These are phyloP conservation scores for Lichtheimia ornata DNA, from an alignment of 371 early-diverging fungal species.

Conservation along the genomic window DNA sequence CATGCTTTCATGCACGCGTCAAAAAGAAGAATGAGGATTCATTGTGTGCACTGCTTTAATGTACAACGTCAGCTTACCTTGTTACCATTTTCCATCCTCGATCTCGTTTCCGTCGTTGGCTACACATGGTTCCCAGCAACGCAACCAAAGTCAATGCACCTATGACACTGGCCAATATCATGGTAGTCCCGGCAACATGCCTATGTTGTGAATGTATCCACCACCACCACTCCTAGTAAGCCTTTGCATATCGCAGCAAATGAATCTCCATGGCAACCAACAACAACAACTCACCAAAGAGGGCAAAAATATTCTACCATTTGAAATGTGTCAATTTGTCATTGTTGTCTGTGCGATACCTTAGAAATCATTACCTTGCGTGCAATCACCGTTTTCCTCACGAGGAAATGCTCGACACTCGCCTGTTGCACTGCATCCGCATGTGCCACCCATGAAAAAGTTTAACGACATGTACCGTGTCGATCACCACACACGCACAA, in stretches of 20 bases:
- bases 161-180: conserved; percentile 29
- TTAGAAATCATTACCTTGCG: conserved; percentile 18
- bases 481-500: neutral
- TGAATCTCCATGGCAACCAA: neutral
- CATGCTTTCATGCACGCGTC: conserved; percentile 20
- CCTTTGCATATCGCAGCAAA: neutral
- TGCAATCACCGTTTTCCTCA: conserved; percentile 23
- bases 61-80: conserved; percentile 17
- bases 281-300: conserved; percentile 6
- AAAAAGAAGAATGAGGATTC: neutral
- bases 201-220: conserved; percentile 9
- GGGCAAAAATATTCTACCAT: neutral
- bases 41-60: neutral
- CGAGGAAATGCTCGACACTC: conserved; percentile 35
- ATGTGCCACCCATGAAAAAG: neutral
- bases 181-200: conserved; percentile 29
- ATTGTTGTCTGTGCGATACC: conserved; percentile 1
- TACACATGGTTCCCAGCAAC: conserved; percentile 29
- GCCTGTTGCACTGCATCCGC: conserved; percentile 19
- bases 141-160: conserved; percentile 29
- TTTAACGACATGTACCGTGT: neutral
- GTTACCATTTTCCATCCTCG: conserved; percentile 35
- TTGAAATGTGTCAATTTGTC: too few relatives aligned
- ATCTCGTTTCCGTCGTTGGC: conserved; percentile 28
- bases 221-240: too few relatives aligned